These are phyloP conservation scores for Colletotrichum theobromicola DNA, from an alignment of 2,329 filamentous ascomycete genomes.

Conservation along the genomic window DNA sequence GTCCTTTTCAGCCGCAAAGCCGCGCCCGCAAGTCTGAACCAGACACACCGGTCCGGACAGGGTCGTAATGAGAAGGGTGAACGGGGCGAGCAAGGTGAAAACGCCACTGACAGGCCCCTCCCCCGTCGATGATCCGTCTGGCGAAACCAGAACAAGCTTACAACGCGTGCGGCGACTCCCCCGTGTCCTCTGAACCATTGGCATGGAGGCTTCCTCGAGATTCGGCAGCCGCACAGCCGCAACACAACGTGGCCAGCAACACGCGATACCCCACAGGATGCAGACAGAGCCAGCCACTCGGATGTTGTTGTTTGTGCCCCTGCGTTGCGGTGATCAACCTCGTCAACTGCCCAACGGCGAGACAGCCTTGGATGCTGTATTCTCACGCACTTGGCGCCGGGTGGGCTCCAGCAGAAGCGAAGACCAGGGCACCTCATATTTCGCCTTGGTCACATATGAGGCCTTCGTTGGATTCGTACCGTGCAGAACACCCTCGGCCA, in stretches of 20 bases:
- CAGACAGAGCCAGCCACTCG: no score
- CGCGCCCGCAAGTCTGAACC: no score
- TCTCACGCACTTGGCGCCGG: background rate
- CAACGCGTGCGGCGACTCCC: no score
- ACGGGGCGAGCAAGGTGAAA: background rate
- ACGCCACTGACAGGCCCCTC: background rate
- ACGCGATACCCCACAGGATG: background rate
- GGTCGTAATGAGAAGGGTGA: background rate
- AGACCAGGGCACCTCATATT: fast-evolving
- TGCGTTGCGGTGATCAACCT: background rate
- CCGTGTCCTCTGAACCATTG: no score
- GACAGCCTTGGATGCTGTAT: background rate
- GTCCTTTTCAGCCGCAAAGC: no score
- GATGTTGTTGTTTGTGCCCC: background rate
- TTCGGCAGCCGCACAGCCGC: background rate
- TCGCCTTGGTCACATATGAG: background rate
- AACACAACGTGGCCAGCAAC: background rate
- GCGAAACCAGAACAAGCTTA: background rate
- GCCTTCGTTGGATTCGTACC: background rate
- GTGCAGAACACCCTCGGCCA: background rate
- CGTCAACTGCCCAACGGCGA: no score
- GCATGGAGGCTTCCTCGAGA: background rate
- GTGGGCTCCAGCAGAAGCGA: background rate
- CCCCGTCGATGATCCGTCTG: background rate
- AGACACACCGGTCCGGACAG: no score